A percentile compares a stretch with the other conserved stretches of the same genome.
phyloP scores from a whole-genome alignment of 108 stramenopile species.

The Bacterosira constricta region DNA sequence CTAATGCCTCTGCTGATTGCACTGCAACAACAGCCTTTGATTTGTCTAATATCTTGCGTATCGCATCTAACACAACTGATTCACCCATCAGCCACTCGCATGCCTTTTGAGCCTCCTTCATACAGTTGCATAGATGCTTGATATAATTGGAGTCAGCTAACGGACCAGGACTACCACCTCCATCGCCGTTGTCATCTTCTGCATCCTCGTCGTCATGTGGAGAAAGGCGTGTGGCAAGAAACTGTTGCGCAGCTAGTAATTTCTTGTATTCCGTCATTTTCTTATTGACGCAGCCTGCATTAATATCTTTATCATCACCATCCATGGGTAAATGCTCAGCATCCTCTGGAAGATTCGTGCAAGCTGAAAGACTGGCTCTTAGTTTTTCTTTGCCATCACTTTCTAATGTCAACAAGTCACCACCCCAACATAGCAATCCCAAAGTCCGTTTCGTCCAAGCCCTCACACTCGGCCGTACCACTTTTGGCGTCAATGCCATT shows the following conservation, averaged over 20 bases:
- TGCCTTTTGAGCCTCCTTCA: conserved; percentile 29
- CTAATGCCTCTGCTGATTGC: not conserved
- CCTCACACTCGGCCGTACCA: conserved; percentile 73
- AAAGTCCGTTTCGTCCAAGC: conserved; percentile 70
- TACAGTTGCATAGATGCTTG: conserved; percentile 20
- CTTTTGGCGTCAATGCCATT: conserved; percentile 56
- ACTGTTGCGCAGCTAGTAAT: conserved; percentile 52
- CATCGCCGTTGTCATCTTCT: conserved; percentile 9
- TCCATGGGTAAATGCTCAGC: conserved; percentile 9
- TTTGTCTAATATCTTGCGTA: conserved; percentile 1
- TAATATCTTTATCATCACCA: not conserved
- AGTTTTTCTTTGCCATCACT: not conserved
- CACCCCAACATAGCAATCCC: conserved; percentile 44
- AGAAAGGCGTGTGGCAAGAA: conserved; percentile 62
- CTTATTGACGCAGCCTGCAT: not conserved
- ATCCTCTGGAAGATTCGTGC: conserved; percentile 62
- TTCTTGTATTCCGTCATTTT: conserved; percentile 22
- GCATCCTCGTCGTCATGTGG: conserved; percentile 47
- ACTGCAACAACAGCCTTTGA: no score
- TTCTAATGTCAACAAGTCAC: conserved; percentile 1
- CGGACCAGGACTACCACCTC: conserved; percentile 31
- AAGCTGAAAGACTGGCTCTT: conserved; percentile 38
- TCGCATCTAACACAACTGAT: conserved; percentile 4
- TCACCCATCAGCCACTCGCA: conserved; percentile 43
- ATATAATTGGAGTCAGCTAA: conserved; percentile 28